phyloP scores from a whole-genome alignment of 2,329 filamentous ascomycete species.

The Teratosphaeria nubilosa region DNA sequence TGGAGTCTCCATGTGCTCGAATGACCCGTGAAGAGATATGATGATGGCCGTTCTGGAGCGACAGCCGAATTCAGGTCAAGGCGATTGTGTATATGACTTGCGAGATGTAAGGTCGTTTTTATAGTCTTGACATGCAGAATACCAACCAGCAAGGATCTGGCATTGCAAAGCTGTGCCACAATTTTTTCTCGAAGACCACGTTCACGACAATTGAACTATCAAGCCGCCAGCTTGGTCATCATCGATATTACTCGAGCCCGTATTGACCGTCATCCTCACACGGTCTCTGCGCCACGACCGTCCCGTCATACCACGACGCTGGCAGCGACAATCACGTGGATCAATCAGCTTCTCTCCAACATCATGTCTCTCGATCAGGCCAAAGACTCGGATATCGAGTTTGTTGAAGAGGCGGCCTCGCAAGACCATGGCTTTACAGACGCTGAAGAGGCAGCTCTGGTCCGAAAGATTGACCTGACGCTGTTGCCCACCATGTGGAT shows the following conservation, averaged over 20 bases:
- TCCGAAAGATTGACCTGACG: constrained; percentile 36
- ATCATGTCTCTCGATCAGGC: constrained; percentile 7
- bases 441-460: constrained; percentile 34
- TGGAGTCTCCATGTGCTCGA: neutral
- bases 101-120: neutral
- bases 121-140: neutral
- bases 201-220: neutral
- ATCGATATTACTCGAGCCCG: neutral
- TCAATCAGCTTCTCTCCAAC: neutral
- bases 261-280: neutral
- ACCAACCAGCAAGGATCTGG: neutral
- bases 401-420: constrained; percentile 11
- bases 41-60: neutral
- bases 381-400: constrained; percentile 14
- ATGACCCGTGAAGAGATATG: neutral
- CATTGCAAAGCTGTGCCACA: neutral
- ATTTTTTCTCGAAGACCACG: neutral
- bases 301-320: neutral
- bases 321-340: neutral
- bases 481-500: constrained; percentile 40
- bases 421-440: constrained; percentile 4
- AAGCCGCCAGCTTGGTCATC: neutral
- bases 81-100: neutral
- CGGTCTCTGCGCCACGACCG: too few species aligned
- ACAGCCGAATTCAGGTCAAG: neutral